Evolutionary conservation across 2,329 filamentous ascomycete species (phyloP).

Genomic region (Phyllachora maydis): DNA sequence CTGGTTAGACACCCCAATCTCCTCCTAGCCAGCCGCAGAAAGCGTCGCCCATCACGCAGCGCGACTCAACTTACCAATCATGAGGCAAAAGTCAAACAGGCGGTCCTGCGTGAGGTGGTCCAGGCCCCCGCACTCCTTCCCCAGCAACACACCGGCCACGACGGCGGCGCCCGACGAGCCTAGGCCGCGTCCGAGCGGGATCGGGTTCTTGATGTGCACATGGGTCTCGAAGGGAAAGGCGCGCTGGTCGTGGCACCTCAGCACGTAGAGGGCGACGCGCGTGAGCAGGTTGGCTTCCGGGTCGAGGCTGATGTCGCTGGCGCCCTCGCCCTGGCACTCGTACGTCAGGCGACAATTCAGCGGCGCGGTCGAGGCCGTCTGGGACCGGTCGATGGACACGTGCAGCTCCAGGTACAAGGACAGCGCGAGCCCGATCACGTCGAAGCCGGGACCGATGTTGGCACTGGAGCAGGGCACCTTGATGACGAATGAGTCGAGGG

Average conservation of each 20-base stretch:
- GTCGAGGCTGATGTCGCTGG: conserved; percentile 56
- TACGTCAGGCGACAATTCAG: conserved; percentile 85
- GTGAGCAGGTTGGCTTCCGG: conserved; percentile 86
- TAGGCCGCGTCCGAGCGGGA: conserved; percentile 76
- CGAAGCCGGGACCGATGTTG: conserved; percentile 94
- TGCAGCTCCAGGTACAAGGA: conserved; percentile 84
- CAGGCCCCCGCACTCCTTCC: conserved; percentile 70
- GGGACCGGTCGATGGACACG: conserved; percentile 50
- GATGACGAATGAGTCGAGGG: conserved; percentile 41
- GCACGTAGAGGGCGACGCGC: conserved; percentile 79
- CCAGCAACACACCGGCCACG: conserved; percentile 84
- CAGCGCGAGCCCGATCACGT: conserved; percentile 88
- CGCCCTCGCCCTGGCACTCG: conserved; percentile 57
- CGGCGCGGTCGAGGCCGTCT: conserved; percentile 31
- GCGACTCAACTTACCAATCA: conserved; percentile 55
- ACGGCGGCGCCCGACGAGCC: conserved; percentile 94
- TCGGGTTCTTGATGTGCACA: conserved; percentile 89
- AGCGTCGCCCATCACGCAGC: background rate
- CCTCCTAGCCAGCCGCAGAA: too few species aligned
- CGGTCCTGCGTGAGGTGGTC: conserved; percentile 54
- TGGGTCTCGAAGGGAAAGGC: conserved; percentile 71
- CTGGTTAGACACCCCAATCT: too few species aligned
- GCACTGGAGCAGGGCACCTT: conserved; percentile 84
- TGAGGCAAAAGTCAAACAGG: conserved; percentile 87
- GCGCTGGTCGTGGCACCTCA: conserved; percentile 76